Conservation (phyloP, 2,329 filamentous ascomycete species). For the Tolypocladium amazonense region DNA sequence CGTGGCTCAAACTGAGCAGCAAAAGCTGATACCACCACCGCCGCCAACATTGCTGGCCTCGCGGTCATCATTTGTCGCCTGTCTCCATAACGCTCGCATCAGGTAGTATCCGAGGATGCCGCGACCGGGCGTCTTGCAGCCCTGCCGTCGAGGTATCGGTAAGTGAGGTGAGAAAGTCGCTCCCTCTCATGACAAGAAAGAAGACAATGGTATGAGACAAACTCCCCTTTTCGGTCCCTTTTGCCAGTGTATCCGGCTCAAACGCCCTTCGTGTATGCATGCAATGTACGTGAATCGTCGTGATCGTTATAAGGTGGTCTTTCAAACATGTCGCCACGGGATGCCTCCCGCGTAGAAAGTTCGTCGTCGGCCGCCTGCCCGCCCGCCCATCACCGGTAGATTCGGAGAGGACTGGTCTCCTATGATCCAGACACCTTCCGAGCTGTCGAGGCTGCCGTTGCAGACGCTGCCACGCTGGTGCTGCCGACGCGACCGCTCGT, state of each 20-base stretch:
- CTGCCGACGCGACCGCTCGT: slow-evolving; percentile 56
- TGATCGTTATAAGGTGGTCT: background rate
- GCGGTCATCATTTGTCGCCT: background rate
- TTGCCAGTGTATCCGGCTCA: background rate
- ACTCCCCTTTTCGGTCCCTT: background rate
- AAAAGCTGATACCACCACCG: background rate
- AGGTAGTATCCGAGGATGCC: background rate
- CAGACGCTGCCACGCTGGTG: slow-evolving; percentile 33
- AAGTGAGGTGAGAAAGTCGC: background rate
- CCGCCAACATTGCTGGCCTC: background rate
- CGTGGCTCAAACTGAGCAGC: background rate
- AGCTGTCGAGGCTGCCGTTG: slow-evolving; percentile 30
- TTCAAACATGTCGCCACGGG: background rate
- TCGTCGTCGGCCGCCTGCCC: background rate
- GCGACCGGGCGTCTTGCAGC: background rate
- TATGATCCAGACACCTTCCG: slow-evolving; percentile 43
- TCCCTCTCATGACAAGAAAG: background rate
- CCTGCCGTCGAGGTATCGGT: background rate
- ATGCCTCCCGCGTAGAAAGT: background rate
- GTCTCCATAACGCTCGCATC: background rate
- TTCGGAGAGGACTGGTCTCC: slow-evolving; percentile 12
- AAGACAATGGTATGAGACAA: background rate
- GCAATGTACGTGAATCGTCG: slow-evolving; percentile 1
- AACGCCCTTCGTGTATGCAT: background rate
- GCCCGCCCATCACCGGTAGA: slow-evolving; percentile 4